A percentile compares a stretch with the other conserved stretches of the same genome.
Evolutionary conservation across 805 yeast species (phyloP).

Genomic region (Scheffersomyces stipitis): DNA sequence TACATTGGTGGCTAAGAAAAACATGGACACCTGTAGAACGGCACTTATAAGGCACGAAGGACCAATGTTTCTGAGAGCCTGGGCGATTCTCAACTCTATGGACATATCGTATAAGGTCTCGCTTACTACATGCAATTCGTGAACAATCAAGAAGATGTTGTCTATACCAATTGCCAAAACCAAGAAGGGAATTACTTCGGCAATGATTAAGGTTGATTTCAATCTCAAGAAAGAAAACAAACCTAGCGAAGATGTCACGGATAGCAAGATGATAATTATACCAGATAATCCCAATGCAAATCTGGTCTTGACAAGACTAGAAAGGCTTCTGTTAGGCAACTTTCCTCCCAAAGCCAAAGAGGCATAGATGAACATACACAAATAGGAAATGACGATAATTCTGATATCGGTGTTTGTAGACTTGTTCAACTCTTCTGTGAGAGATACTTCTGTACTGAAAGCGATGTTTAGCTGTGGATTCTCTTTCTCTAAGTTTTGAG

Average conservation of each 20-base stretch:
- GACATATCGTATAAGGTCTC: slow-evolving; percentile 38
- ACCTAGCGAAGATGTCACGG: slow-evolving; percentile 84
- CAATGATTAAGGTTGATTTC: slow-evolving; percentile 86
- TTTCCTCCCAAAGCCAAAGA: slow-evolving; percentile 74
- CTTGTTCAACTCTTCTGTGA: slow-evolving; percentile 80
- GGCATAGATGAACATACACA: slow-evolving; percentile 86
- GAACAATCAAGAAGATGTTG: slow-evolving; percentile 82
- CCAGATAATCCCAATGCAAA: slow-evolving; percentile 83
- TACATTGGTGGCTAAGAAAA: slow-evolving; percentile 74
- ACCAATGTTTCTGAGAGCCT: slow-evolving; percentile 72
- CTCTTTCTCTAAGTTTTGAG: slow-evolving; percentile 43
- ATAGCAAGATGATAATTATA: slow-evolving; percentile 72
- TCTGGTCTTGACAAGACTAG: slow-evolving; percentile 51
- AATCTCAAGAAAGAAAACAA: slow-evolving; percentile 72
- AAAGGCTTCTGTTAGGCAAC: slow-evolving; percentile 39
- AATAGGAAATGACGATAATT: slow-evolving; percentile 71
- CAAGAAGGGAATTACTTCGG: slow-evolving; percentile 94
- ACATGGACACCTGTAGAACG: slow-evolving; percentile 74
- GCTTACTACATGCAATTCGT: slow-evolving; percentile 65
- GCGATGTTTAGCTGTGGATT: slow-evolving; percentile 62
- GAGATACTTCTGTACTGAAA: slow-evolving; percentile 79
- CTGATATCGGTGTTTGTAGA: slow-evolving; percentile 77
- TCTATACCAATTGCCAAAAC: slow-evolving; percentile 96
- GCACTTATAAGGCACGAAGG: slow-evolving; percentile 85
- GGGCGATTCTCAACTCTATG: slow-evolving; percentile 58